Base-by-base conservation (phyloP, 352 stramenopile genomes). In the Globisporangium megalacanthum region DNA sequence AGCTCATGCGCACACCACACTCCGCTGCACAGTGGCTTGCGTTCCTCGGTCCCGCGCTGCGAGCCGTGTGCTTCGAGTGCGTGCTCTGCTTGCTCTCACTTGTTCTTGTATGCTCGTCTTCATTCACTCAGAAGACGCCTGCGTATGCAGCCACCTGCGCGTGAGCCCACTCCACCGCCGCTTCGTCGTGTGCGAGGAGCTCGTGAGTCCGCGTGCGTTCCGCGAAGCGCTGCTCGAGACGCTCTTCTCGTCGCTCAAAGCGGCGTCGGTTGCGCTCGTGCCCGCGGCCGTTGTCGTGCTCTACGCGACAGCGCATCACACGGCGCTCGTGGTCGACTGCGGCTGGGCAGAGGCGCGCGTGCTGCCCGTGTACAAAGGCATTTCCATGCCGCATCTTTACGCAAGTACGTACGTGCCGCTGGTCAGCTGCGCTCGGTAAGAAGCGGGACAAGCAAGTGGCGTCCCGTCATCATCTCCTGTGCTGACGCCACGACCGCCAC, bases 291-390 rank as follows among this genome's bases (percentile, higher is more conserved):
- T 91, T 44, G 66, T 69, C 17, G 77, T 80, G 52, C 58, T 93
- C 51, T 91, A 91, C 50, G 79, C 77, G 33, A 93, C 85, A 14
- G 64, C 71, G 49, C 79, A 89, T 51, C 76, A 89, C 60, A 90
- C 85, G 20, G 81, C 82, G 49, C 62, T 95, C 31, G 69, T 95
- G 31, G 65, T 95, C 5, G 85, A 95, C 60, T 91, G 79, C 52
- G 85, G 85, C 2, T 92, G 77, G 72, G 53, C 56, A 2, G 85
- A 95, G 65, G 89, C 81, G 20, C 71, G 83, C 9, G 33, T 95
- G 20, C 50, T 95, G 10, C 85, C 85, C 15, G 73, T 95, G 13
- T 93, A 83, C 56, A 91, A 95, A 57, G 83, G 83, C n/a, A 83
- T 91, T 36, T 81, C 85, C 39, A 57, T 95, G 50, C 74, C 76